Evolutionary conservation across 1,284 basidiomycete species (phyloP).

Genomic region (Neolentinus lepideus): DNA sequence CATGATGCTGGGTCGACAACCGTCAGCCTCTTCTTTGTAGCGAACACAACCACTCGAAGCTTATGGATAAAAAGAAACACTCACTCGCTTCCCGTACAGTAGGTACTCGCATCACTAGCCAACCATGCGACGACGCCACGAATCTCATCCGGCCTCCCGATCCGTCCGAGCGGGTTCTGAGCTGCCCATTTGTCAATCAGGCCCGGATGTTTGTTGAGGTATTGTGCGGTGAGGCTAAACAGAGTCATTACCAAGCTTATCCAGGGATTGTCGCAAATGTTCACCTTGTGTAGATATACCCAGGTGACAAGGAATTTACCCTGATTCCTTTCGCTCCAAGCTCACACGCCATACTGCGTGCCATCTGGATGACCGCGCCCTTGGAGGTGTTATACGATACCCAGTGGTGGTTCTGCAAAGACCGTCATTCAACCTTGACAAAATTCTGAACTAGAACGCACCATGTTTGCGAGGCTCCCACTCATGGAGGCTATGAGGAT

Average conservation of each 20-base stretch:
- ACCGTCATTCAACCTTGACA: neutral
- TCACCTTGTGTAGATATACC: conserved; percentile 21
- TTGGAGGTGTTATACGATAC: conserved; percentile 34
- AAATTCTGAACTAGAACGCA: neutral
- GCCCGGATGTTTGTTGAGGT: conserved; percentile 26
- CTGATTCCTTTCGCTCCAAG: conserved; percentile 31
- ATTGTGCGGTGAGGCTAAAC: conserved; percentile 24
- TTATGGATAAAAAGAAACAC: too few species aligned
- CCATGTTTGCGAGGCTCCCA: conserved; percentile 18
- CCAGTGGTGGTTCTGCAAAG: conserved; percentile 15
- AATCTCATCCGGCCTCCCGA: conserved; percentile 33
- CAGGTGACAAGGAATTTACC: conserved; percentile 21
- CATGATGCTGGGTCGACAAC: too few species aligned
- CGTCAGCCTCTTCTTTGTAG: too few species aligned
- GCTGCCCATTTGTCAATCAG: conserved; percentile 25
- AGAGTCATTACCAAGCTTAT: neutral
- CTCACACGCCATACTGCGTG: conserved; percentile 34
- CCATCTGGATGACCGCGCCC: conserved; percentile 34
- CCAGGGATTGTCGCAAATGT: neutral
- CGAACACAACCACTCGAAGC: too few species aligned
- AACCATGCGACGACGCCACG: conserved; percentile 36
- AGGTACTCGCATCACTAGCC: conserved; percentile 25
- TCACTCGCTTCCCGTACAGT: conserved; percentile 25
- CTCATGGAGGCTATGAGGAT: conserved; percentile 43
- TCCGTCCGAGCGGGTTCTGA: conserved; percentile 29